Conservation (phyloP, 208 protist genomes). For the Trypanosomatidae sp. region DNA sequence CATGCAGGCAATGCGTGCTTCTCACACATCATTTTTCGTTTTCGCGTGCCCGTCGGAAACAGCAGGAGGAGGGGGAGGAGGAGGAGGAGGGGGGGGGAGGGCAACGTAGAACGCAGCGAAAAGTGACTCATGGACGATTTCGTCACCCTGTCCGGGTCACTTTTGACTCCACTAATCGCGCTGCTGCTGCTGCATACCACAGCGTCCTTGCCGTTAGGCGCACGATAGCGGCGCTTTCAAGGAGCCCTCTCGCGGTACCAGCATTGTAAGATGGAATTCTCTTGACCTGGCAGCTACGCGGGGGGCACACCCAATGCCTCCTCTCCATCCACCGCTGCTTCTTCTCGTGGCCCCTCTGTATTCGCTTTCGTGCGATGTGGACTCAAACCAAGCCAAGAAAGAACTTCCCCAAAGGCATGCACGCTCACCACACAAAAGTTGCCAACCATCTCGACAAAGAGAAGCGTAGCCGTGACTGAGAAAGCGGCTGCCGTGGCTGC, state of each 20-base stretch:
- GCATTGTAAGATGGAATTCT: background rate
- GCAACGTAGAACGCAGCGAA: too few relatives aligned
- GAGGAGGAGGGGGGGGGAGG: too few relatives aligned
- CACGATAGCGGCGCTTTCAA: background rate
- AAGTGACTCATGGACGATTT: background rate
- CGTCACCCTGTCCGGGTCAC: background rate
- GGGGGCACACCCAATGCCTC: background rate
- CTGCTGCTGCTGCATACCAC: background rate
- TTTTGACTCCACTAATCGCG: background rate
- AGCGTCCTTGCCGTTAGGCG: background rate
- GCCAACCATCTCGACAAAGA: background rate
- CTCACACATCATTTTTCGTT: background rate
- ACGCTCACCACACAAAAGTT: background rate
- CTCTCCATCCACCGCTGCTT: background rate
- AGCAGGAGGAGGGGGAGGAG: background rate
- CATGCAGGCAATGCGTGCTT: background rate
- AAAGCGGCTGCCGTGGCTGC: background rate
- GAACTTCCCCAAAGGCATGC: background rate
- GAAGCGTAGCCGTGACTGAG: background rate
- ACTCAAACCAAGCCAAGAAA: background rate
- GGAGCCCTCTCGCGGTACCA: background rate
- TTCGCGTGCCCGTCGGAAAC: background rate
- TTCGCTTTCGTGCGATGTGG: background rate
- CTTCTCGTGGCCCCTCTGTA: background rate
- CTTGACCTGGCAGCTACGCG: background rate